Percentiles rank a stretch among this genome's conserved stretches.
Conservation (phyloP, 2,329 filamentous ascomycete species). For the Thyridium curvatum region DNA sequence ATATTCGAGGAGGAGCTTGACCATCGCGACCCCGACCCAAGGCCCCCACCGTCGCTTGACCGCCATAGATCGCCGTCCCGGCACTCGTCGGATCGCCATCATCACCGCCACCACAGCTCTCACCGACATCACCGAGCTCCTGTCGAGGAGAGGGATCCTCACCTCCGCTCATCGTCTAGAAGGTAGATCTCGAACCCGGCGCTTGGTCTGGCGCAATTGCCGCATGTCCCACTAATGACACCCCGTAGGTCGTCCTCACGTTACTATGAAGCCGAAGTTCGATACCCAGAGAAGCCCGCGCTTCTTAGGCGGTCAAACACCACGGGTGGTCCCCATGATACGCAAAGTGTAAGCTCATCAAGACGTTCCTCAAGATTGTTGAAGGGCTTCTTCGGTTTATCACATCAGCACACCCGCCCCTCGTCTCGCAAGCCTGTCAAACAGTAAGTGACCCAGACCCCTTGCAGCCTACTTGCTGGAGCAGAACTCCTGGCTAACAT, state of each 20-base stretch:
- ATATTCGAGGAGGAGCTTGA: slow-evolving; percentile 10
- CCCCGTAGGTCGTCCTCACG: slow-evolving; percentile 14
- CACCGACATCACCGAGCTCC: slow-evolving; percentile 7
- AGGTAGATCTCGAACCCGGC: slow-evolving; percentile 6
- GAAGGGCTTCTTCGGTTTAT: slow-evolving; percentile 10
- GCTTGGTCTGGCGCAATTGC: too few species aligned
- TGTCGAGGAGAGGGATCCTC: slow-evolving; percentile 4
- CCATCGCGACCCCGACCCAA: slow-evolving; percentile 1
- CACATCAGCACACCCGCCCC: too few species aligned
- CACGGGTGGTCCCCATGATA: slow-evolving; percentile 23
- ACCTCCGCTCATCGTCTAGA: slow-evolving; percentile 5
- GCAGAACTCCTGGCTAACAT: slow-evolving; percentile 7
- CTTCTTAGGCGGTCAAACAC: slow-evolving; percentile 23
- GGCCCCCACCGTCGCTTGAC: slow-evolving; percentile 1
- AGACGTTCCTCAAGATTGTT: slow-evolving; percentile 24
- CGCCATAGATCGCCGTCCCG: slow-evolving; percentile 15
- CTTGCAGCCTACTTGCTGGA: slow-evolving; percentile 2
- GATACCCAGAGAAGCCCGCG: slow-evolving; percentile 19
- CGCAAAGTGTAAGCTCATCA: slow-evolving; percentile 28
- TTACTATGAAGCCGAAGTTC: slow-evolving; percentile 21
- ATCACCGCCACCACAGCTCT: slow-evolving; percentile 1
- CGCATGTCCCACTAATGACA: slow-evolving; percentile 4
- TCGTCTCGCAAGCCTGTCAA: slow-evolving; percentile 9
- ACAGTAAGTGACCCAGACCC: slow-evolving; percentile 12
- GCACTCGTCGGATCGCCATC: slow-evolving; percentile 11